Base-by-base conservation (phyloP, 352 stramenopile species). In the Pythium monospermum region DNA sequence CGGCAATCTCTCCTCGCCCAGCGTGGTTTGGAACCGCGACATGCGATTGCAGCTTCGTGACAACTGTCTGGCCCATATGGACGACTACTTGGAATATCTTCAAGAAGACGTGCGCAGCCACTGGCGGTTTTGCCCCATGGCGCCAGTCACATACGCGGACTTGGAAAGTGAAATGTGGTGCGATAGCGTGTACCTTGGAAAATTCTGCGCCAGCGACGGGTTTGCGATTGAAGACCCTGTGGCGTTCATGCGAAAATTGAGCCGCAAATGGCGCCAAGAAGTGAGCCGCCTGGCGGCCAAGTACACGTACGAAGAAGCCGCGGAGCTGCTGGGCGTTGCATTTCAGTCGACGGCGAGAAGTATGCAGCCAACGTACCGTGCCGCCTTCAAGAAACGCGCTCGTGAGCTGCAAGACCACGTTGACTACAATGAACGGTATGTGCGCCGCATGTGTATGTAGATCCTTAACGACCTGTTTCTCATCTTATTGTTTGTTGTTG, bases 11-110 rank as follows among this genome's bases (percentile, higher is more conserved):
- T 66, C 86, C 41, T 97, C 91, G 1, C 89, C 94, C 18, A 74
- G 95, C 37, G 91, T 98, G 4, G 94, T 98, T 60, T 99, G 96
- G 96, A 96, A 73, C 53, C 54, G 69, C n/a, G 70, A 87, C 0
- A 98, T 98, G 95, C 76, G 91, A 10, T 75, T 78, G 18, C 79
- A 96, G 49, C 59, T 98, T 2, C 83, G 95, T 23, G 71, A 87
- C 11, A 81, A 88, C 68, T 92, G 96, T 30, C 43, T 84, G 0
- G 76, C 90, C 12, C 95, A 98, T 69, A 59, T 98, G n/a, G 73
- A 88, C 37, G 92, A 98, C 61, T 98, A 96, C 71, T 66, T 91
- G 12, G 76, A 84, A 30, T 71, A 76, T 38, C 61, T 98, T 32
- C 73, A 83, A 63, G 85, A 98, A 64, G 91, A 98, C 53, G 79